These are phyloP conservation scores for Colletotrichum tamarilloi DNA, from an alignment of 2,329 filamentous ascomycete genomes.

Conservation along the genomic window DNA sequence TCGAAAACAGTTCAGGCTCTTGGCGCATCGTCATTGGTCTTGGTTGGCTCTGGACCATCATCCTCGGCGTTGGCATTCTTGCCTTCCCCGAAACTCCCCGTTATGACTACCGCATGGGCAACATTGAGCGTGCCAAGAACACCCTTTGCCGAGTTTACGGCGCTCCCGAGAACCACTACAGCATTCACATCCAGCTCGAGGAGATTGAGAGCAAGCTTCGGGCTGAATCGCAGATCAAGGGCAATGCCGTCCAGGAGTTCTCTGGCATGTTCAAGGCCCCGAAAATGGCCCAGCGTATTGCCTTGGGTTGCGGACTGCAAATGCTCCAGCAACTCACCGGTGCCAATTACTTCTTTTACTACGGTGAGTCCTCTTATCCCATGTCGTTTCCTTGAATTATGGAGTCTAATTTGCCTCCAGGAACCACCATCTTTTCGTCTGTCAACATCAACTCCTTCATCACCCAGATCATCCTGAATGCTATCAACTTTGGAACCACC, in stretches of 20 bases:
- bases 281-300: conserved; percentile 71
- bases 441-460: conserved; percentile 69
- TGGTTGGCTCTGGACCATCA: conserved; percentile 61
- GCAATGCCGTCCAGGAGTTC: conserved; percentile 57
- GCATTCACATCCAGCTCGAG: conserved; percentile 59
- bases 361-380: conserved; percentile 40
- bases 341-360: conserved; percentile 76
- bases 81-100: conserved; percentile 64
- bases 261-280: conserved; percentile 73
- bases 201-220: conserved; percentile 66
- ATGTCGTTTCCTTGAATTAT: conserved; percentile 47
- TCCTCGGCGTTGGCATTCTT: conserved; percentile 61
- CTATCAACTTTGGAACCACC: conserved; percentile 75
- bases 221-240: conserved; percentile 55
- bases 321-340: conserved; percentile 69
- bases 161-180: conserved; percentile 52
- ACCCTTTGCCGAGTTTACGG: conserved; percentile 63
- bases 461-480: conserved; percentile 74
- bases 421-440: conserved; percentile 61
- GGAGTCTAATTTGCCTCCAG: conserved; percentile 68
- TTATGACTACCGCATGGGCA: conserved; percentile 60
- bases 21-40: conserved; percentile 72
- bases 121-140: conserved; percentile 55
- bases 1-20: conserved; percentile 55
- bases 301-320: conserved; percentile 70